Base-by-base conservation (phyloP, 2,329 filamentous ascomycete genomes). In the Epichloe hybrida region DNA sequence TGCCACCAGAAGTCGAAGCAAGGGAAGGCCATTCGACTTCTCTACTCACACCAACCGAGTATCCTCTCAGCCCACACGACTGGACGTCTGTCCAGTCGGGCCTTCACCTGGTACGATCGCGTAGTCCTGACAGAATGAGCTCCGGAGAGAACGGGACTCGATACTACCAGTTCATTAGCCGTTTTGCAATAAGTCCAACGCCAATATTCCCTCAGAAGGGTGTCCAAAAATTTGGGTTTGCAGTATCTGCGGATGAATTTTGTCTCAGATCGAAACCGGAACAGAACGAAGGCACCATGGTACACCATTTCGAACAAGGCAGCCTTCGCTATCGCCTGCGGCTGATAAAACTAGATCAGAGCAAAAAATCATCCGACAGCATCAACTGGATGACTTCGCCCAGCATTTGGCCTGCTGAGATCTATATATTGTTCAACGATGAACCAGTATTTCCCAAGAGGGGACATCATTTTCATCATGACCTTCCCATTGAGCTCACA, bases 401-500 rank as follows among this genome's bases (percentile, higher is more conserved):
- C 36, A 84, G 77, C 5, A 61, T 65, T 21, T 96, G 88, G 89
- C 87, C 88, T 0, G 71, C 76, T 37, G 76, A 79, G 48, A 72
- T 88, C 0, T 87, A 83, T 54, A 72, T 91, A 53, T 72, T 75
- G 15, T 64, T 94, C 53, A 95, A 95, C 57, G 71, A 65, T 0
- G 61, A 66, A 0, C 69, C 80, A 11, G 63, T 88, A 15, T 69
- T 72, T 23, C 63, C 80, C 9, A 77, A 84, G 40, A 77, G 84
- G 31, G 88, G 86, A 58, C 64, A 79, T 1, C 83, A 93, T 54
- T 77, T 90, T 59, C 83, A 82, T 11, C 86, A 83, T 57, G 86
- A 94, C 58, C 65, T 88, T 8, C 83, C 90, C 0, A 70, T 86
- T 5, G 88, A 95, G 57, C 69, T 95, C 23, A 89, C 88, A 1